Evolutionary conservation across 2,329 filamentous ascomycete genomes (phyloP).

Genomic region (Lojkania enalia): DNA sequence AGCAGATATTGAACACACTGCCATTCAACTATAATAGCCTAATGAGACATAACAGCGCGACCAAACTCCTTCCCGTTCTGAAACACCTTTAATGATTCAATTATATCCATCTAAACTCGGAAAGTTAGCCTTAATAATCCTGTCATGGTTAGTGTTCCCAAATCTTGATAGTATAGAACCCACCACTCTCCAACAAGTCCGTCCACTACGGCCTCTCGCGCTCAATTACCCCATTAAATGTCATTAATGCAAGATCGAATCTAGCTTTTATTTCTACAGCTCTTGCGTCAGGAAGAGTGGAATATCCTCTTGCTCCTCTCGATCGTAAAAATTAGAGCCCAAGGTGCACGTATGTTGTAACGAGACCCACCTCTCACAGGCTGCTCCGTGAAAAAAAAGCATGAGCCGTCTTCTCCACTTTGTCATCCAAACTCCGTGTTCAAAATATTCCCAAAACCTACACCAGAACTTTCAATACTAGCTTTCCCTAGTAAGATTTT

Average conservation of each 20-base stretch:
- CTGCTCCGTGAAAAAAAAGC: constrained; percentile 33
- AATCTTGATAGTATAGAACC: constrained; percentile 4
- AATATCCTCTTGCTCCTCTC: constrained; percentile 17
- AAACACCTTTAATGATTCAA: too few species aligned
- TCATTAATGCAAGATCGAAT: constrained; percentile 12
- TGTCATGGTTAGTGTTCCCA: constrained; percentile 9
- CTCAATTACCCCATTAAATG: constrained; percentile 10
- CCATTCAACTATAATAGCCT: too few species aligned
- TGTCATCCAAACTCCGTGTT: constrained; percentile 5
- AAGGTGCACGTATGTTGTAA: not conserved
- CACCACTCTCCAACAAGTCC: constrained; percentile 6
- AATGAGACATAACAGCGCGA: too few species aligned
- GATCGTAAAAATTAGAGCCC: not conserved
- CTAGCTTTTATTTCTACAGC: constrained; percentile 4
- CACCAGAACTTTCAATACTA: constrained; percentile 15
- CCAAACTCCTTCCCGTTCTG: too few species aligned
- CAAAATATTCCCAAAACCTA: constrained; percentile 7
- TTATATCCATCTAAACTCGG: too few species aligned
- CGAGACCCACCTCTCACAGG: constrained; percentile 24
- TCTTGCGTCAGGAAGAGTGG: constrained; percentile 10
- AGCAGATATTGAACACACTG: too few species aligned
- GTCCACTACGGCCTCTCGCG: constrained; percentile 6
- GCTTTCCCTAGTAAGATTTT: not conserved
- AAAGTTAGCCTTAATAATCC: constrained; percentile 9
- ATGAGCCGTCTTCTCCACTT: constrained; percentile 16